These are phyloP conservation scores for Fusarium euwallaceae DNA, from an alignment of 2,329 filamentous ascomycete genomes.

Conservation along the genomic window DNA sequence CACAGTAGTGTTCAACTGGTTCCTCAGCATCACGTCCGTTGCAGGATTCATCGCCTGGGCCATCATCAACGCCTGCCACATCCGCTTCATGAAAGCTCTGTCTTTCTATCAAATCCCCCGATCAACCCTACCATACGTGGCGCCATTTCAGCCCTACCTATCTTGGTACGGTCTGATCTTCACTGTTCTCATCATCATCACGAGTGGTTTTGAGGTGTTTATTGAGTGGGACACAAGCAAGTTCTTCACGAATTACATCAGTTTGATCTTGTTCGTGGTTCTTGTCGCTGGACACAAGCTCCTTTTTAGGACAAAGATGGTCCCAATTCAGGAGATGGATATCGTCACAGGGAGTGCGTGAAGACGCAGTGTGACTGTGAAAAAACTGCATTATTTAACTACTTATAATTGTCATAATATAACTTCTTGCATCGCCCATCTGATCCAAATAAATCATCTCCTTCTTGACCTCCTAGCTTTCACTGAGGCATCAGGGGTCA, in stretches of 20 bases:
- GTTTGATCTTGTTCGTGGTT: slow-evolving; percentile 1
- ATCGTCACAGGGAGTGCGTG: background rate
- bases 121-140: slow-evolving; percentile 53
- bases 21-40: slow-evolving; percentile 57
- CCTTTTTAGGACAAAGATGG: slow-evolving; percentile 2
- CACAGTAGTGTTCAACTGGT: slow-evolving; percentile 54
- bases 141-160: slow-evolving; percentile 54
- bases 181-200: slow-evolving; percentile 63
- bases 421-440: background rate
- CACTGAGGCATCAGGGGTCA: background rate
- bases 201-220: slow-evolving; percentile 55
- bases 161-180: slow-evolving; percentile 51
- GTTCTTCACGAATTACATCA: slow-evolving; percentile 10
- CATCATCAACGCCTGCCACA: slow-evolving; percentile 54
- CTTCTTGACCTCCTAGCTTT: background rate
- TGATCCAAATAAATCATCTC: background rate
- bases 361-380: background rate
- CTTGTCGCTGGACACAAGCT: slow-evolving; percentile 4
- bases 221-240: slow-evolving; percentile 11
- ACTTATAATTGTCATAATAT: background rate
- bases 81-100: slow-evolving; percentile 54
- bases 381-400: background rate
- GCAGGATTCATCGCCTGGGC: slow-evolving; percentile 59
- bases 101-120: slow-evolving; percentile 53
- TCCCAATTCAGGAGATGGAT: slow-evolving; percentile 6